phyloP scores from a whole-genome alignment of 192 early-diverging fungal species.

The Entrophospora sp. region DNA sequence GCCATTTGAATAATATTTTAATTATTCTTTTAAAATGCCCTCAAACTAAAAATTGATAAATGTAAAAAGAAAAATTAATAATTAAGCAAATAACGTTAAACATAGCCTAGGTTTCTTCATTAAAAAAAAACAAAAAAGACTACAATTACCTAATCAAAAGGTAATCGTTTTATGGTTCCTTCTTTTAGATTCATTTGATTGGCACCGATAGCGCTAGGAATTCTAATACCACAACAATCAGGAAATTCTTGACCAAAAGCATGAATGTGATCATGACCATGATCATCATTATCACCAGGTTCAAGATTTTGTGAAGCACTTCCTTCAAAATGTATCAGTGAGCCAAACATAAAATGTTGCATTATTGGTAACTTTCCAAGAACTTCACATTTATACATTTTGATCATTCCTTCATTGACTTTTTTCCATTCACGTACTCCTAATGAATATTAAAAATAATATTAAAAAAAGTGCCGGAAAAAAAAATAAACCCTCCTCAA shows the following conservation, averaged over 20 bases:
- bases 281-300: conserved; percentile 41
- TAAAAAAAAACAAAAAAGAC: too few relatives aligned
- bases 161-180: conserved; percentile 24
- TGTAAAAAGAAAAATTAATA: too few relatives aligned
- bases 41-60: too few relatives aligned
- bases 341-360: conserved; percentile 98
- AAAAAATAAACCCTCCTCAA: too few relatives aligned
- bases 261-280: conserved; percentile 51
- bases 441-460: too few relatives aligned
- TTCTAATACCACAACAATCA: conserved; percentile 69
- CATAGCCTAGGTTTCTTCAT: too few relatives aligned
- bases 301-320: conserved; percentile 26
- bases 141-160: conserved; percentile 32
- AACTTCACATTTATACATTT: conserved; percentile 94
- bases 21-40: too few relatives aligned
- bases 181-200: conserved; percentile 23
- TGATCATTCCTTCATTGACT: conserved; percentile 86
- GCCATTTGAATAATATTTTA: too few relatives aligned
- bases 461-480: too few relatives aligned
- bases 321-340: conserved; percentile 66
- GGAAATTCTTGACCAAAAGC: conserved; percentile 75
- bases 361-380: conserved; percentile 92
- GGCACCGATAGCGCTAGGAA: conserved; percentile 76
- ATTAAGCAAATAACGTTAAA: too few relatives aligned
- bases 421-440: conserved; percentile 81